Conservation (phyloP, 352 stramenopile genomes). For the Blastocystis sp. region DNA sequence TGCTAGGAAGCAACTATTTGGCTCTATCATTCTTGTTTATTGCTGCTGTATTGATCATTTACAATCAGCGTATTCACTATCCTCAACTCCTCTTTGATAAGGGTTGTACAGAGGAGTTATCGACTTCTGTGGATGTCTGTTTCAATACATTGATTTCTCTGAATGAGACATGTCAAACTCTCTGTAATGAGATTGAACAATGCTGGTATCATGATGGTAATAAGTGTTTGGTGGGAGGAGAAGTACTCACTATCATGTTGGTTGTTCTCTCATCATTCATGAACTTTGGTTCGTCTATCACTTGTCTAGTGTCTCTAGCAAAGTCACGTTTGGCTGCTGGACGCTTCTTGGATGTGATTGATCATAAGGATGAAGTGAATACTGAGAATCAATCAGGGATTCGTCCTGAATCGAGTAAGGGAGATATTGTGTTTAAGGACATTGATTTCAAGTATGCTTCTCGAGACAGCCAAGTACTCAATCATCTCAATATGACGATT, state of each 20-base stretch:
- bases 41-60: conserved; percentile 67
- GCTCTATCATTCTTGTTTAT: conserved; percentile 66
- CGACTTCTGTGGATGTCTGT: conserved; percentile 8
- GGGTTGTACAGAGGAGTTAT: not conserved
- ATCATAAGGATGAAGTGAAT: conserved; percentile 43
- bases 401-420: not conserved
- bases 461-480: conserved; percentile 49
- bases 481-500: conserved; percentile 48
- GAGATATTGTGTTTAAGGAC: conserved; percentile 66
- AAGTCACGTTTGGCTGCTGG: conserved; percentile 6
- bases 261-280: conserved; percentile 71
- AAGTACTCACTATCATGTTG: conserved; percentile 74
- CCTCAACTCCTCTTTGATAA: not conserved
- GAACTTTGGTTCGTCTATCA: conserved; percentile 70
- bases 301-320: not conserved
- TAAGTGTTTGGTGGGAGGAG: conserved; percentile 71
- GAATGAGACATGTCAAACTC: not conserved
- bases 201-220: conserved; percentile 29
- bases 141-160: conserved; percentile 4
- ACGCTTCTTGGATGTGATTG: conserved; percentile 20
- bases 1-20: not conserved
- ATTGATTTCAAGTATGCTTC: conserved; percentile 67
- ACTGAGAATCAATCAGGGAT: not conserved
- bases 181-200: not conserved
- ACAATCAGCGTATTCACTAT: conserved; percentile 27